Percentiles rank a stretch among this genome's conserved stretches.
Conservation (phyloP, 1,139 yeast species). For the Lodderomyces orthopsilosis region DNA sequence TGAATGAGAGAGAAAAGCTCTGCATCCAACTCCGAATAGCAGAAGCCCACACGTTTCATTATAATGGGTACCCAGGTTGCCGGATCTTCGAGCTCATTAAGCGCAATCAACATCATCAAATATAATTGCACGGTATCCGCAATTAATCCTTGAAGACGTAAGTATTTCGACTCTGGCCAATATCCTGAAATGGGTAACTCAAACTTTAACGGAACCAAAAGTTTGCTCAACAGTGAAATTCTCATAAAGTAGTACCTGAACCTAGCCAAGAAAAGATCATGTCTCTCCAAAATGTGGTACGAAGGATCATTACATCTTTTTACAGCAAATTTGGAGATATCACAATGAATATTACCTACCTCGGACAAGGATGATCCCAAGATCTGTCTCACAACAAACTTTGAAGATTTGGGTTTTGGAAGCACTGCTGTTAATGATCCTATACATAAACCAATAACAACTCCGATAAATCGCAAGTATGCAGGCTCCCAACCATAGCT, state of each 20-base stretch:
- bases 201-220: constrained; percentile 28
- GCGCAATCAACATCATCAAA: constrained; percentile 22
- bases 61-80: constrained; percentile 28
- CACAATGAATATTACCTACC: constrained; percentile 31
- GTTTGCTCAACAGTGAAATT: constrained; percentile 21
- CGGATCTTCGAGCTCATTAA: constrained; percentile 29
- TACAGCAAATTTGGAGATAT: constrained; percentile 28
- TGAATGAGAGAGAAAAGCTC: constrained; percentile 31
- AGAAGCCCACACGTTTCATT: constrained; percentile 32
- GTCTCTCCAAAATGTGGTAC: constrained; percentile 21
- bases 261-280: constrained; percentile 24
- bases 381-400: constrained; percentile 25
- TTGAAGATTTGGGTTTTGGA: constrained; percentile 33
- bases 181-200: constrained; percentile 32
- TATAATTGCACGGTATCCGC: constrained; percentile 31
- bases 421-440: constrained; percentile 32
- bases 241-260: constrained; percentile 23
- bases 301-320: constrained; percentile 21
- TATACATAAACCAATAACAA: constrained; percentile 28
- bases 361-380: constrained; percentile 25
- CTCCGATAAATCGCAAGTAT: constrained; percentile 27
- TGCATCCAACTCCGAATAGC: constrained; percentile 28
- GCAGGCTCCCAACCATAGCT: constrained; percentile 32
- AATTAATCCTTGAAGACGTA: constrained; percentile 22
- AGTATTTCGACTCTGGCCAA: constrained; percentile 36